Conservation (phyloP, 2,329 filamentous ascomycete species). For the Sclerotinia spermophila region DNA sequence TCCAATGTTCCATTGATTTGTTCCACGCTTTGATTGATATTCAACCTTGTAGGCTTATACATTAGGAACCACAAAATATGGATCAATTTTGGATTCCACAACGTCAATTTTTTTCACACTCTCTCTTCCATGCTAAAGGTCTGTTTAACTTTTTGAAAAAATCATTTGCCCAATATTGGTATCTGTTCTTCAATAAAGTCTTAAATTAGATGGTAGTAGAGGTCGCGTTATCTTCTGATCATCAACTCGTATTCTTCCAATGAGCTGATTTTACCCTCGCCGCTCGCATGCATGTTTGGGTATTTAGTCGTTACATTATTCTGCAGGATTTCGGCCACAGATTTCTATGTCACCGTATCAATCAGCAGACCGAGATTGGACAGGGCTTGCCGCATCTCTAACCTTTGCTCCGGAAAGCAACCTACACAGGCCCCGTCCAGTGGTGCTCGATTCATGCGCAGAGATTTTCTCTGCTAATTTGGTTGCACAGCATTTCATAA, state of each 20-base stretch:
- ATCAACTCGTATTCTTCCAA: conserved; percentile 4
- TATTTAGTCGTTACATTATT: not conserved
- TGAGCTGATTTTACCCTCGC: not conserved
- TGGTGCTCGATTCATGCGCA: not conserved
- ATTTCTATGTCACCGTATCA: not conserved
- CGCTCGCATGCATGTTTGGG: not conserved
- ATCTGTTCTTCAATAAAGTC: not conserved
- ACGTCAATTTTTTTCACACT: not conserved
- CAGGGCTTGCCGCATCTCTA: not conserved
- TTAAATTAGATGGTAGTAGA: not conserved
- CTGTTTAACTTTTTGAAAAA: not conserved
- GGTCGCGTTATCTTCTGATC: not conserved
- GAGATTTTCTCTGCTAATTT: not conserved
- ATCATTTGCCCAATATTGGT: not conserved
- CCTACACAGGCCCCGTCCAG: not conserved
- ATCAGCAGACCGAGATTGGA: conserved; percentile 7
- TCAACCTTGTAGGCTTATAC: not conserved
- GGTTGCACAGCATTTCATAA: not conserved
- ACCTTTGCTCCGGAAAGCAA: not conserved
- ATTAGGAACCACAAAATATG: conserved; percentile 2
- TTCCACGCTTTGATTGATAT: conserved; percentile 6
- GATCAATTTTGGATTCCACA: conserved; percentile 11
- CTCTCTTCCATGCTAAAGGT: not conserved
- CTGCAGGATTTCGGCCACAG: not conserved
- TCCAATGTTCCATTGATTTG: not conserved